Evolutionary conservation across 1,284 basidiomycete genomes (phyloP).

Genomic region (Cryptococcus sp.): DNA sequence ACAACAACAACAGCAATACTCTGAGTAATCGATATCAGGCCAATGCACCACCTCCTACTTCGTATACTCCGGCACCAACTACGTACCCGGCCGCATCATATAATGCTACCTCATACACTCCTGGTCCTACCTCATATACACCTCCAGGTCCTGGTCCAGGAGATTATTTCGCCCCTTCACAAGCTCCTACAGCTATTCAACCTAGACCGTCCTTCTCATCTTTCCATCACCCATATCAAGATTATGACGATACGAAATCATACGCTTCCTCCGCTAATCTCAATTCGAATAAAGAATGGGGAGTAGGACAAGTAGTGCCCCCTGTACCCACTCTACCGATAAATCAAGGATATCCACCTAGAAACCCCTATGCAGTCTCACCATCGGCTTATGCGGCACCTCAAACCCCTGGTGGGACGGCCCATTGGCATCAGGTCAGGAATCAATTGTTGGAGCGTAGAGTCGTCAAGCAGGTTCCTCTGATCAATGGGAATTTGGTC

Average conservation of each 20-base stretch:
- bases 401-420: constrained; percentile 25
- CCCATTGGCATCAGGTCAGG: constrained; percentile 37
- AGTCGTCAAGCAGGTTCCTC: constrained; percentile 72
- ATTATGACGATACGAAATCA: constrained; percentile 38
- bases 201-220: constrained; percentile 24
- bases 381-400: constrained; percentile 9
- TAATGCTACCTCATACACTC: constrained; percentile 1
- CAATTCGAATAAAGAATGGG: constrained; percentile 32
- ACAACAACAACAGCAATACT: not conserved
- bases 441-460: constrained; percentile 38
- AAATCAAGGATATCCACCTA: constrained; percentile 1
- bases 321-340: constrained; percentile 2
- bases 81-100: too few relatives aligned
- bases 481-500: constrained; percentile 76
- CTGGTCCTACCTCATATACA: not conserved
- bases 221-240: constrained; percentile 21
- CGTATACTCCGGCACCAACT: too few relatives aligned
- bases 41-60: constrained; percentile 5
- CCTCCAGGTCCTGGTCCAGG: not conserved
- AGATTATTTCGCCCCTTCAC: not conserved
- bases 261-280: constrained; percentile 33
- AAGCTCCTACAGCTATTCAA: constrained; percentile 9
- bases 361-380: constrained; percentile 10
- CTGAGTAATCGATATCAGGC: not conserved
- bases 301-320: constrained; percentile 32